Evolutionary conservation across 441 rosid species (phyloP), one percentile per base, ranked within the genome.

Genomic region (Macaranga tanarius): DNA sequence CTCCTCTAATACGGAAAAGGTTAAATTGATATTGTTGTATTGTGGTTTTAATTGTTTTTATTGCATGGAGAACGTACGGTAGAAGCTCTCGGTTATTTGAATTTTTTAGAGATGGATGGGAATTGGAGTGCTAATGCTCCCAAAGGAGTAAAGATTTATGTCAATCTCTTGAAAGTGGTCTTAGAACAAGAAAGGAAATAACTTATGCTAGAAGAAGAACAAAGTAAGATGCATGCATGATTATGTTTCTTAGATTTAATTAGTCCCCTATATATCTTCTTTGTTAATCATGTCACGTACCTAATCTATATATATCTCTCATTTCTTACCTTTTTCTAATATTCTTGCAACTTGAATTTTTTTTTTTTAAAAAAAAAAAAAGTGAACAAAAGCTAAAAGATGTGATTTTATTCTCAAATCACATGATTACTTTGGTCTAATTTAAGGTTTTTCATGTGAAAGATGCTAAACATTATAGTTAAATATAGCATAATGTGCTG

Each of bases 201-300:
- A 40, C 68, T 56, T 73, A 55, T 44, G 23, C 23, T 9, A 22
- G 4, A 74, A 22, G 4, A 74, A 22, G 73, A 51, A 54, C 79
- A 70, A 76, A 78, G 75, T 4, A 62, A 44, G 63, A 69, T 67
- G 34, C 73, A 79, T 79, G 10, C 38, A 59, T 28, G 72, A 83
- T 79, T 73, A 72, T 79, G 71, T 76, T 71, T 22, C 58, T 57
- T 12, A 55, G 67, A 38, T 59, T 67, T 62, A 70, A 15, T 44
- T 9, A 42, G 45, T 42, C 11, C 58, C 23, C 77, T 63, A 79
- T 3, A 31, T 31, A 31, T 79, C 73, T 76, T 63, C 74, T 76
- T 77, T 75, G 66, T 8, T 25, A 61, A 72, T 47, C 59, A 73
- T 56, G 50, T 42, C 5, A 16, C 1, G 10, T 40, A 26, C 20